Evolutionary conservation across 768 basidiomycete genomes (phyloP), one percentile per base, ranked within the genome.

Genomic region (Russula virescens): DNA sequence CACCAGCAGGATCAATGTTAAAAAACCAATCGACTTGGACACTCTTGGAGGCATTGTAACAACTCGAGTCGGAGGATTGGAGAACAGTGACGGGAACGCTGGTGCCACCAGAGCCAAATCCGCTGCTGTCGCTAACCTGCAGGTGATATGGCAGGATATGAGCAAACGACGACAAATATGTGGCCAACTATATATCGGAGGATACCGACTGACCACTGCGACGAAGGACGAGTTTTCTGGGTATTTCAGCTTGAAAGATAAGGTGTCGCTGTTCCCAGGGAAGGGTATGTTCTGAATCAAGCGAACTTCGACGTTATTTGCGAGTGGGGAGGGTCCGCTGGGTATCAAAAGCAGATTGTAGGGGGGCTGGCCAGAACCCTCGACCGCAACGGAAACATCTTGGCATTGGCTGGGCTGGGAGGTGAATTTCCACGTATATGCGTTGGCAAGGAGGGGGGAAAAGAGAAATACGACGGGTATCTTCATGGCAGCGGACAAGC

Each of bases 81-180:
- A 72, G 70, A 31, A 91, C 88, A 63, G 75, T 78, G 1, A 82
- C 84, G 2, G 83, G 81, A 3, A 82, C 83, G 61, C 86, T 90
- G 1, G 90, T 89, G 4, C 90, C 90, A 7, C 90, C 90, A 0
- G 83, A 76, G 7, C 85, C 89, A 69, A 90, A 90, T 1, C 80
- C 81, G 0, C 76, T 75, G 49, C 71, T 72, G 66, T 87, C 86
- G 69, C 83, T 84, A 66, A 87, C 77, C 86, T 86, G 64, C 49
- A 45, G 43, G 50, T 14, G 26, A 21, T 34, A 48, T 5, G 42
- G 11, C 7, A 26, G 10, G 34, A 53, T 21, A 54, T 58, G 19
- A 48, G 60, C 28, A 35, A 59, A 31, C 7, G 25, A 46, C 1
- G 10, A n/a, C 51, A 45, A 5, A 50, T 26, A 57, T 23, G 18